A percentile compares a stretch with the other conserved stretches of the same genome.
Evolutionary conservation across 345 rosid species (phyloP).

Genomic region (Turnera subulata): DNA sequence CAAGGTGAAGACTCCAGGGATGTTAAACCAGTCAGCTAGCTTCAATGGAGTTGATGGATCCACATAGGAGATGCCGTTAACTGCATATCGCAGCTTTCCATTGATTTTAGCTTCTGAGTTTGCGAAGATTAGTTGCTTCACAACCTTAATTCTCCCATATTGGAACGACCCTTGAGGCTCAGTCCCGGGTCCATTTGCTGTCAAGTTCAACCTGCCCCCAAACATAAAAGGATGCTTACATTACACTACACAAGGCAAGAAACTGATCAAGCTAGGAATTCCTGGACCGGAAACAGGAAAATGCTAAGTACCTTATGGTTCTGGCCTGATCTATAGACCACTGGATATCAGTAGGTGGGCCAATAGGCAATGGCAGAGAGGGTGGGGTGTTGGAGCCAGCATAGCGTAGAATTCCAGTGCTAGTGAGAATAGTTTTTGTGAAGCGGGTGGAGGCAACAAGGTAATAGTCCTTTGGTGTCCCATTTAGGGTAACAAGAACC

Average conservation of each 20-base stretch:
- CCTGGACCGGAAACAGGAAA: not conserved
- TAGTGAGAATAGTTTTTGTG: no score
- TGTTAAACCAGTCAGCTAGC: slow-evolving; percentile 80
- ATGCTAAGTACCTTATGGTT: slow-evolving; percentile 37
- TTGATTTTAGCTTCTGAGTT: slow-evolving; percentile 73
- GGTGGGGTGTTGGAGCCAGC: no score
- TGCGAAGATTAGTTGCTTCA: slow-evolving; percentile 62
- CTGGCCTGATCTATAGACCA: slow-evolving; percentile 92
- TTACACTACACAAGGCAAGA: not conserved
- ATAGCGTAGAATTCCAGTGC: no score
- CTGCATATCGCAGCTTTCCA: slow-evolving; percentile 72
- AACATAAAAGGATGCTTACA: not conserved
- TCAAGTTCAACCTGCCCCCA: slow-evolving; percentile 63
- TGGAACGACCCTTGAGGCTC: slow-evolving; percentile 98
- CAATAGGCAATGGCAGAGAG: no score
- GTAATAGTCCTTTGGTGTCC: no score
- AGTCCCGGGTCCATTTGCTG: slow-evolving; percentile 94
- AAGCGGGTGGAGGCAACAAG: no score
- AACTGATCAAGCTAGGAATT: not conserved
- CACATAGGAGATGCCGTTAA: slow-evolving; percentile 68
- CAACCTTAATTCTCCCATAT: slow-evolving; percentile 74
- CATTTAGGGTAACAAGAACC: no score
- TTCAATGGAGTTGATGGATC: slow-evolving; percentile 73
- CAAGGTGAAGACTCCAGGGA: slow-evolving; percentile 56
- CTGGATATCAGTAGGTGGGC: slow-evolving; percentile 43